Conservation (phyloP, 768 basidiomycete species). For the Hydnomerulius pinastri region DNA sequence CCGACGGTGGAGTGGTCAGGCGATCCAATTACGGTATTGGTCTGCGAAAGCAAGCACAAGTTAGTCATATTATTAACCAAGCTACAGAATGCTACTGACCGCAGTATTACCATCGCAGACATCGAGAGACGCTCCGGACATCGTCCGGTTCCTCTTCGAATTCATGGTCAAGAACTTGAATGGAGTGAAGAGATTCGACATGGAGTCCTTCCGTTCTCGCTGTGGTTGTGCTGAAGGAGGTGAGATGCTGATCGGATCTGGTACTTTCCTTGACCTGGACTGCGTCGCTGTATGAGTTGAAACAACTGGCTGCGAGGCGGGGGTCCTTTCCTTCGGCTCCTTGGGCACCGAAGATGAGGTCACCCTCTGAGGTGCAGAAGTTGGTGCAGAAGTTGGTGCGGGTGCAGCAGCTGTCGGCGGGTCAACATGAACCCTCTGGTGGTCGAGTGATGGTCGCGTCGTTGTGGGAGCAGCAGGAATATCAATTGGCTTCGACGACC, state of each 20-base stretch:
- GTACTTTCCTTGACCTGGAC: conserved; percentile 18
- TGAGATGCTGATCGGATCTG: conserved; percentile 30
- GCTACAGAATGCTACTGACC: conserved; percentile 46
- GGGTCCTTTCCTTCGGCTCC: conserved; percentile 12
- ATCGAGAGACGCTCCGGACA: conserved; percentile 76
- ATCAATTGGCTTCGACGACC: conserved; percentile 31
- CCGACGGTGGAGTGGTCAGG: conserved; percentile 73
- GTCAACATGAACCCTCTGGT: conserved; percentile 17
- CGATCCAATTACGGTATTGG: conserved; percentile 74
- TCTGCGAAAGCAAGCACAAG: conserved; percentile 34
- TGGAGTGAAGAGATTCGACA: conserved; percentile 55
- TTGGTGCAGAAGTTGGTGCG: conserved; percentile 3
- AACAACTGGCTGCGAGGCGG: conserved; percentile 1
- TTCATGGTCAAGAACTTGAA: conserved; percentile 57
- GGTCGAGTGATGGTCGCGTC: conserved; percentile 21
- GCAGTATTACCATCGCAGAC: conserved; percentile 75
- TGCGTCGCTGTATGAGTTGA: conserved; percentile 15
- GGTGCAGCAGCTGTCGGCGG: not conserved
- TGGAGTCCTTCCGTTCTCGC: conserved; percentile 41
- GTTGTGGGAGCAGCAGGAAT: conserved; percentile 21
- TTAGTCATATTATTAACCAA: conserved; percentile 2
- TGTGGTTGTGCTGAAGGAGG: conserved; percentile 31
- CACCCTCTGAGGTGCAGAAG: conserved; percentile 15
- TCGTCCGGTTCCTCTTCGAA: conserved; percentile 59
- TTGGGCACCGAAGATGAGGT: conserved; percentile 15